Percentiles rank a stretch among this genome's conserved stretches.
These are phyloP conservation scores for Talaromyces adpressus DNA, from an alignment of 495 filamentous ascomycete genomes.

Conservation along the genomic window DNA sequence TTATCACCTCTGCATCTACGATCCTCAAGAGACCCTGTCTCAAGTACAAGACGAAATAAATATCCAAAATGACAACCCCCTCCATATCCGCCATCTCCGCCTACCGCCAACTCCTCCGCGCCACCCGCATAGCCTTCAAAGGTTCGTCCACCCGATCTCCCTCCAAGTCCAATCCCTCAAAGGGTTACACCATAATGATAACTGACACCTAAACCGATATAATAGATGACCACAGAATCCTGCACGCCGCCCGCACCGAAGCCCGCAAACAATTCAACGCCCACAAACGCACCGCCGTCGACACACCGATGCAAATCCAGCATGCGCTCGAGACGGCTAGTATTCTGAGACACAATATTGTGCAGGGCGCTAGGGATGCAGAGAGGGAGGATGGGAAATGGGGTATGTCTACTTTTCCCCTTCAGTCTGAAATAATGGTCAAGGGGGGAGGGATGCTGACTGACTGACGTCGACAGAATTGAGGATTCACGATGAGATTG, in stretches of 20 bases:
- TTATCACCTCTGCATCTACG: background rate
- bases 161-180: background rate
- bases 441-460: background rate
- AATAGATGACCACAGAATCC: slow-evolving; percentile 59
- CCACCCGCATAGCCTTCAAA: slow-evolving; percentile 74
- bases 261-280: slow-evolving; percentile 66
- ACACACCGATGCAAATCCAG: slow-evolving; percentile 49
- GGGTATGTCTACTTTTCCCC: slow-evolving; percentile 41
- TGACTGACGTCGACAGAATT: slow-evolving; percentile 48
- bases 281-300: slow-evolving; percentile 49
- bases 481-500: slow-evolving; percentile 81
- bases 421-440: background rate
- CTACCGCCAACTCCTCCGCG: slow-evolving; percentile 78
- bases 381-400: slow-evolving; percentile 51
- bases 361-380: slow-evolving; percentile 63
- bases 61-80: slow-evolving; percentile 17
- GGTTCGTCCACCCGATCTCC: slow-evolving; percentile 37
- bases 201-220: background rate
- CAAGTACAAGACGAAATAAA: background rate
- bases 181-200: too few species aligned
- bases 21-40: background rate
- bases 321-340: slow-evolving; percentile 79
- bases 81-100: slow-evolving; percentile 60
- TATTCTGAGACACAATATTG: slow-evolving; percentile 76
- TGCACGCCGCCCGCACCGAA: slow-evolving; percentile 60